Evolutionary conservation across 2,329 filamentous ascomycete species (phyloP).

Genomic region (Laburnicola sp.): DNA sequence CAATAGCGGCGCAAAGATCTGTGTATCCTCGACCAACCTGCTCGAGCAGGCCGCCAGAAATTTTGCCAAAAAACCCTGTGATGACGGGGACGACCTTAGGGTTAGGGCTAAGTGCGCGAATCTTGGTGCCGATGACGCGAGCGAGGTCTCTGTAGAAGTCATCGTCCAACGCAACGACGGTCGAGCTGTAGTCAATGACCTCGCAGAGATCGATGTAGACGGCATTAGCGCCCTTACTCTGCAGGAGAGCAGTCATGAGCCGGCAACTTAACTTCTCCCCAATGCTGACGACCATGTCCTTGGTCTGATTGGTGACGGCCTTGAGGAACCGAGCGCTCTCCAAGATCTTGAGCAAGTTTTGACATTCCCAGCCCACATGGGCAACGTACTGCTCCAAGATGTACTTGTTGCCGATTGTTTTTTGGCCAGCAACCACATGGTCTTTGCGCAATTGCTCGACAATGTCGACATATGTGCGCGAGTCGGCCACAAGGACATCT

Average conservation of each 20-base stretch:
- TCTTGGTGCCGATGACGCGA: slow-evolving; percentile 46
- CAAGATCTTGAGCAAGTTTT: slow-evolving; percentile 74
- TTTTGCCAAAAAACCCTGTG: slow-evolving; percentile 92
- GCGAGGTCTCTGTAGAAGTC: slow-evolving; percentile 53
- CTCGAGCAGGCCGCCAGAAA: slow-evolving; percentile 87
- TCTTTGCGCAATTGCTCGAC: slow-evolving; percentile 82
- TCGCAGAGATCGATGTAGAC: slow-evolving; percentile 91
- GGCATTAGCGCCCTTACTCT: slow-evolving; percentile 78
- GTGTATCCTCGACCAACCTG: slow-evolving; percentile 95
- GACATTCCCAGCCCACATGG: slow-evolving; percentile 77
- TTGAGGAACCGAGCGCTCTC: slow-evolving; percentile 63
- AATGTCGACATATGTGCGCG: slow-evolving; percentile 67
- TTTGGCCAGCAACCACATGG: slow-evolving; percentile 72
- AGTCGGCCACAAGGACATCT: slow-evolving; percentile 48
- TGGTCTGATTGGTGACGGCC: slow-evolving; percentile 55
- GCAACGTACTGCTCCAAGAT: slow-evolving; percentile 60
- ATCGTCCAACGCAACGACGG: slow-evolving; percentile 48
- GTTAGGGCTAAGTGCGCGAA: slow-evolving; percentile 49
- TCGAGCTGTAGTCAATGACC: slow-evolving; percentile 65
- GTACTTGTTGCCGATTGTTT: slow-evolving; percentile 44
- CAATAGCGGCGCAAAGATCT: slow-evolving; percentile 89
- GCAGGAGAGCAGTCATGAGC: slow-evolving; percentile 83
- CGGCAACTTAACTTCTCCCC: slow-evolving; percentile 95
- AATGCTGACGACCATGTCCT: slow-evolving; percentile 82
- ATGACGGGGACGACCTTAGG: slow-evolving; percentile 56